These are phyloP conservation scores for Breviolum minutum DNA, from an alignment of 73 alveolate species.

Conservation along the genomic window DNA sequence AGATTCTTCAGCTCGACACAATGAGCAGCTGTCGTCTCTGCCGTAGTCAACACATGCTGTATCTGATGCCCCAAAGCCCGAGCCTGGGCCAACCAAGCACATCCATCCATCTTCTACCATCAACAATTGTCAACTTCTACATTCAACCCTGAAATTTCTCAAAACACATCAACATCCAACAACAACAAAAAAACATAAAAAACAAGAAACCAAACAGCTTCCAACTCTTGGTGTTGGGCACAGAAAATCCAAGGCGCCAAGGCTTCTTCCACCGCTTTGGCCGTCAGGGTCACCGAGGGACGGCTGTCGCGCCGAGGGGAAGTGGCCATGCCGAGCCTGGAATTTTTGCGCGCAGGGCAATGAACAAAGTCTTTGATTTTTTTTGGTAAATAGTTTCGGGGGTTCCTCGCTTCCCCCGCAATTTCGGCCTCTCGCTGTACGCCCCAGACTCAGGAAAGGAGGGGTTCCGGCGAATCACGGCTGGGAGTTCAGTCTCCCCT, in stretches of 20 bases:
- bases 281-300: background rate
- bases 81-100: background rate
- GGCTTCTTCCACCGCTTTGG: conserved; percentile 19
- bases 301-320: conserved; percentile 1
- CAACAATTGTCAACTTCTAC: too few species aligned
- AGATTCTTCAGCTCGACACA: background rate
- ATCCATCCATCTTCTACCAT: too few species aligned
- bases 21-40: conserved; percentile 8
- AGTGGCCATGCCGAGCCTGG: background rate
- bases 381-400: too few species aligned
- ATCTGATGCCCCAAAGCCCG: background rate
- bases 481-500: background rate
- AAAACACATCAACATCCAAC: too few species aligned
- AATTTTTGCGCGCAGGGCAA: background rate
- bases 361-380: too few species aligned
- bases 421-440: background rate
- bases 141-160: too few species aligned
- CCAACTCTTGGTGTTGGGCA: background rate
- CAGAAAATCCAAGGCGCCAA: background rate
- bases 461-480: background rate
- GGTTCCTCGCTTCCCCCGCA: too few species aligned
- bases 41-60: conserved; percentile 16
- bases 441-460: background rate
- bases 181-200: too few species aligned
- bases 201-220: too few species aligned